Evolutionary conservation across 768 basidiomycete species (phyloP), one percentile per base, ranked within the genome.

Genomic region (Sarcodon sp.): DNA sequence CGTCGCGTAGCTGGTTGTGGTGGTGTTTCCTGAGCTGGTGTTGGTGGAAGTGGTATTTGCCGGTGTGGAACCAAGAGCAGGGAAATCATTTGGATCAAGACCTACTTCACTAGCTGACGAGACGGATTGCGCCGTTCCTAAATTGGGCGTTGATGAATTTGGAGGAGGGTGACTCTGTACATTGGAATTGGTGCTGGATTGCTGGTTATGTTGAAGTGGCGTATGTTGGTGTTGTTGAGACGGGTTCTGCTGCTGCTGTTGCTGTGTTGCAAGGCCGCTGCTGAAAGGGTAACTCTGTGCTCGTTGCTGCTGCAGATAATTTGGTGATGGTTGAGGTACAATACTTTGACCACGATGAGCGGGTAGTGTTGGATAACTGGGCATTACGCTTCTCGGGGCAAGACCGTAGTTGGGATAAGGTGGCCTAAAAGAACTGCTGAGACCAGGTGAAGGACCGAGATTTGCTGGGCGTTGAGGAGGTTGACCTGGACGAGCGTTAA

Each of bases 41-140:
- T 41, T 15, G 27, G 15, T 41, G 7, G 59, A 68, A 51, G 69
- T 68, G 54, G 70, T 51, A 47, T 66, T 53, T 34, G 69, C 72
- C 11, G 74, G 72, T 38, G 80, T 79, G 36, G 74, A 69, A 33
- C 87, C 87, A 15, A 90, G 75, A 11, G 85, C 87, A n/a, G 87
- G 87, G 56, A 89, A 88, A 64, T 88, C 87, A 58, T 86, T 87
- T 33, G 79, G 86, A 69, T 89, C 87, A 35, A 88, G 76, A 15
- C 80, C 83, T 50, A 85, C 79, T 59, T 88, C 87, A 61, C 75
- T 81, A 33, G 76, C 69, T 27, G 82, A 82, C 45, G 78, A 79
- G 51, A 70, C 73, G 44, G 77, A 78, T 43, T 79, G 75, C 35
- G 79, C 73, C 48, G 66, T 71, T 38, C 71, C 68, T 49, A 64